Evolutionary conservation across 805 yeast genomes (phyloP), one percentile per base, ranked within the genome.

Genomic region (Saccharomycopsis sp.): DNA sequence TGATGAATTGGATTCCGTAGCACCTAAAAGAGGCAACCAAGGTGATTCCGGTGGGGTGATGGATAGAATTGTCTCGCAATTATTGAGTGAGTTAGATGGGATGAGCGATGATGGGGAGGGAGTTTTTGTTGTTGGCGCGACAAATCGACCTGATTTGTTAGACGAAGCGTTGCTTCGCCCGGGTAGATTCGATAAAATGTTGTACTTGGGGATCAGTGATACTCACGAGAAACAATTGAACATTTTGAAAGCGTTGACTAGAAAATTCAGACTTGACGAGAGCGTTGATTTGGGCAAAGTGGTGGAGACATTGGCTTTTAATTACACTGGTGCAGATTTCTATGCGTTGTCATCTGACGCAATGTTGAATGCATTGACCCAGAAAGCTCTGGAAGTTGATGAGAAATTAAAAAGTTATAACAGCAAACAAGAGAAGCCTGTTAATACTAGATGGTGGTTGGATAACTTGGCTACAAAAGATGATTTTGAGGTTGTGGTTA

Each of bases 11-110:
- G 98, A 93, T 64, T 88, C 97, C 1, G 97, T 93, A 1, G 98
- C 98, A 0, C 97, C 97, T 2, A 90, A 93, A 61, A 79, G 97
- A 68, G 98, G 98, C 23, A 89, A 90, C 60, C 97, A 93, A 59
- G 97, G 98, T 20, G 98, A 93, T 62, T 88, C 97, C 2, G 97
- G 97, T 14, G 98, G 97, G 54, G 97, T 93, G 2, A 93, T 93
- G 98, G 98, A 93, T 60, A 75, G 98, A 62, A 93, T 93, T 52
- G 98, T 93, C 0, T 89, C 97, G 0, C 98, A 93, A 61, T 66
- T 93, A 32, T 68, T 93, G 42, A 96, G 97, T 0, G 98, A 93
- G 61, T 68, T 93, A 36, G 98, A 93, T 59, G 97, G 97, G 21
- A 90, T 90, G 97, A 81, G 94, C 56, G 83, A 83, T 4, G 71